A percentile compares a stretch with the other conserved stretches of the same genome.
Conservation (phyloP, 2,329 filamentous ascomycete genomes). For the Setomelanomma holmii region DNA sequence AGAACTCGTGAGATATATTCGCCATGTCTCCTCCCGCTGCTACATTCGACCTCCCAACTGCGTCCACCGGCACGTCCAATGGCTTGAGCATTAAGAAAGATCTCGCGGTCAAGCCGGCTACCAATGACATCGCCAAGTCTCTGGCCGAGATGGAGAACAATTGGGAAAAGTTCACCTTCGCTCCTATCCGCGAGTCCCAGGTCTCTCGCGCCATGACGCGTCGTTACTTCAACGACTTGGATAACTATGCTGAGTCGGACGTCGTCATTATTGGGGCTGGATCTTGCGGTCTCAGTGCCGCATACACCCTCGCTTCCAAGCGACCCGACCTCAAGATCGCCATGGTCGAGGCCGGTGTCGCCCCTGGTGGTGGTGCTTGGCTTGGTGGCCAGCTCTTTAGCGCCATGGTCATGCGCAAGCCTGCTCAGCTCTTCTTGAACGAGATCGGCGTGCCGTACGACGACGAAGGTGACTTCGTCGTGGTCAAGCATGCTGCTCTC, state of each 20-base stretch:
- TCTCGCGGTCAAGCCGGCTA: slow-evolving; percentile 57
- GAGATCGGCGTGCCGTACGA: slow-evolving; percentile 86
- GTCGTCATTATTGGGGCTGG: slow-evolving; percentile 93
- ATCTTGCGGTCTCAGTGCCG: slow-evolving; percentile 83
- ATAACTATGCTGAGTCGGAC: slow-evolving; percentile 89
- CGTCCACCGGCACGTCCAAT: slow-evolving; percentile 44
- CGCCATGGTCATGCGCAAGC: slow-evolving; percentile 95
- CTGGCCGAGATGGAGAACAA: slow-evolving; percentile 73
- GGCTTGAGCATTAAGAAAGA: slow-evolving; percentile 44
- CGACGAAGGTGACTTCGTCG: slow-evolving; percentile 86
- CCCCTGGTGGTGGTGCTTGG: slow-evolving; percentile 87
- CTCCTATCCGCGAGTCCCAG: slow-evolving; percentile 88
- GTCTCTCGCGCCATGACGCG: slow-evolving; percentile 93
- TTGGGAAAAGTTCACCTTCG: slow-evolving; percentile 84
- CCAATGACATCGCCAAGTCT: slow-evolving; percentile 58
- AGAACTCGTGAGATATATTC: slow-evolving; percentile 37
- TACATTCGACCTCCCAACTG: slow-evolving; percentile 56
- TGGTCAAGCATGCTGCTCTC: slow-evolving; percentile 91
- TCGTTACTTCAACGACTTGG: slow-evolving; percentile 89
- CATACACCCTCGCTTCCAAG: slow-evolving; percentile 82
- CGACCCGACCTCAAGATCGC: slow-evolving; percentile 91
- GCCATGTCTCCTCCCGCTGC: slow-evolving; percentile 81
- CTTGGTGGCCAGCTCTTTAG: slow-evolving; percentile 93
- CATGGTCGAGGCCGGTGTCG: slow-evolving; percentile 86
- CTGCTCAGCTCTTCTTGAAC: slow-evolving; percentile 81